Conservation (phyloP, 129 eudicot species). For the Ambrosia trifida region DNA sequence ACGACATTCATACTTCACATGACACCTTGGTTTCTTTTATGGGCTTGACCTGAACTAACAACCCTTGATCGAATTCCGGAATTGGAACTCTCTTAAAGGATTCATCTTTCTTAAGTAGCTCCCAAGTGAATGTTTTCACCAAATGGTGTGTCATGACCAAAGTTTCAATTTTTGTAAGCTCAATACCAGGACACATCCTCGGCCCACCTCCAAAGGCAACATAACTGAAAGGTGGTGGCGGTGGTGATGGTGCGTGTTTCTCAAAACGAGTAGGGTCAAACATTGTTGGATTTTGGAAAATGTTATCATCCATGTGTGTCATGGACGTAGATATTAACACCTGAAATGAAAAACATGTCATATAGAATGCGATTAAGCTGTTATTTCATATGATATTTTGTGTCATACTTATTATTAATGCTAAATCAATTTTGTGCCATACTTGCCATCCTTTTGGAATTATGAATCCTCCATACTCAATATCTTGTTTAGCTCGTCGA, state of each 20-base stretch:
- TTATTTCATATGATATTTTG: background rate
- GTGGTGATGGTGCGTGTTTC: conserved; percentile 28
- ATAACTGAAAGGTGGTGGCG: conserved; percentile 50
- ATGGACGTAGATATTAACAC: conserved; percentile 37
- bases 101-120: conserved; percentile 36
- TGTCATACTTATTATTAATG: background rate
- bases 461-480: conserved; percentile 42
- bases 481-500: conserved; percentile 33
- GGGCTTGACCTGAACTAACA: conserved; percentile 38
- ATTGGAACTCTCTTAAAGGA: conserved; percentile 45
- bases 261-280: conserved; percentile 59
- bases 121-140: conserved; percentile 54
- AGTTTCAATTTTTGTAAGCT: conserved; percentile 64
- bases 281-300: conserved; percentile 44
- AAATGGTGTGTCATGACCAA: conserved; percentile 45
- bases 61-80: conserved; percentile 53
- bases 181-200: conserved; percentile 65
- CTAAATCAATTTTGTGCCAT: background rate
- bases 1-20: background rate
- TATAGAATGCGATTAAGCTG: background rate
- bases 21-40: conserved; percentile 20
- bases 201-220: conserved; percentile 64
- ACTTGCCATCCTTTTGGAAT: conserved; percentile 67
- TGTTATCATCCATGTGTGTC: conserved; percentile 60
- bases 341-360: conserved; percentile 24